phyloP scores from a whole-genome alignment of 768 basidiomycete genomes.

The Pisolithus orientalis region DNA sequence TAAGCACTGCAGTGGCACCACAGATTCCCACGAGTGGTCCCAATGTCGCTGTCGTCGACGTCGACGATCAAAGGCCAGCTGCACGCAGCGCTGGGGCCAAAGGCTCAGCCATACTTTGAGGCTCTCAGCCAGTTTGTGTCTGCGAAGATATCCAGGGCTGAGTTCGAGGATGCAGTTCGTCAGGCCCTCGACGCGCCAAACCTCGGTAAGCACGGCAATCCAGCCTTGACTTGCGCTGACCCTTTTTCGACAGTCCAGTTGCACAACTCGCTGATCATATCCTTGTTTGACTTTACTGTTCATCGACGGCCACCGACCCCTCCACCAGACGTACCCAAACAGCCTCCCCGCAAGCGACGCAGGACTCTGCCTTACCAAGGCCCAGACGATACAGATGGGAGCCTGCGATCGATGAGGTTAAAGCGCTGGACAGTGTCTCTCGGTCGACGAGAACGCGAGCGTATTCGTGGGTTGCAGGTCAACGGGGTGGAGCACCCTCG shows the following conservation, averaged over 20 bases:
- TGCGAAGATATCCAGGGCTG: conserved; percentile 61
- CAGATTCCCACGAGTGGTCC: conserved; percentile 5
- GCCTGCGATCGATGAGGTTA: conserved; percentile 56
- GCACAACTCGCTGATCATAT: conserved; percentile 80
- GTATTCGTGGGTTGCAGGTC: conserved; percentile 47
- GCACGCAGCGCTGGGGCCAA: conserved; percentile 51
- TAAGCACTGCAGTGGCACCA: not conserved
- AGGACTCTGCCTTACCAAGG: conserved; percentile 68
- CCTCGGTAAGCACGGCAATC: conserved; percentile 32
- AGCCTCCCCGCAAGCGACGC: conserved; percentile 63
- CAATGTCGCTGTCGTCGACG: conserved; percentile 74
- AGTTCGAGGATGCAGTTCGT: conserved; percentile 70
- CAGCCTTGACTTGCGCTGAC: not conserved
- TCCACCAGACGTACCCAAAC: conserved; percentile 54
- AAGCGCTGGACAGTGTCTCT: conserved; percentile 71
- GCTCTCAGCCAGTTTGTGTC: conserved; percentile 62
- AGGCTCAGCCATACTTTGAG: conserved; percentile 55
- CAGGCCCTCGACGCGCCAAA: conserved; percentile 54
- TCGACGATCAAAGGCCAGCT: conserved; percentile 68
- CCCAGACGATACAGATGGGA: conserved; percentile 47
- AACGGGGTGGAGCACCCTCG: conserved; percentile 38
- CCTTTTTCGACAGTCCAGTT: conserved; percentile 52
- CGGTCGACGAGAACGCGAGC: conserved; percentile 70
- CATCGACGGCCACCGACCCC: conserved; percentile 65
- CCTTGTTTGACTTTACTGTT: conserved; percentile 73